Percentiles rank a stretch among this genome's conserved stretches.
phyloP scores from a whole-genome alignment of 495 filamentous ascomycete genomes.

The Copromyces sp. region DNA sequence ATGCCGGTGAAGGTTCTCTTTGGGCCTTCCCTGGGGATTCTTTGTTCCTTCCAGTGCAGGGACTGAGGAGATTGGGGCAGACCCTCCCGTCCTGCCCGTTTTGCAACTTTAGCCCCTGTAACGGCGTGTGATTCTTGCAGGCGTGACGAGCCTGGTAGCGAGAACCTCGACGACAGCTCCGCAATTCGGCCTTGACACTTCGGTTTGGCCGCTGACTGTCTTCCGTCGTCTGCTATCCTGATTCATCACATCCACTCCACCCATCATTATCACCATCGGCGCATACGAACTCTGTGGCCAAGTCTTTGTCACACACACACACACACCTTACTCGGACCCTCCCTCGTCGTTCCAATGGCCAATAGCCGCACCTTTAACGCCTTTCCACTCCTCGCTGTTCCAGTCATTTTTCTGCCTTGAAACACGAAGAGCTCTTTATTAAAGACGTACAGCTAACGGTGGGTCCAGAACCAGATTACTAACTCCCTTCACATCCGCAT shows the following conservation, averaged over 20 bases:
- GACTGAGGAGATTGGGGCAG: background rate
- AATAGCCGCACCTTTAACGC: too few relatives aligned
- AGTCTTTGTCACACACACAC: background rate
- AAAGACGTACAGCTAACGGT: background rate
- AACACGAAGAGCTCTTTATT: background rate
- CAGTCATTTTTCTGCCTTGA: background rate
- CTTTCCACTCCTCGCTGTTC: background rate
- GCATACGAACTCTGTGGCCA: background rate
- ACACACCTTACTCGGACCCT: background rate
- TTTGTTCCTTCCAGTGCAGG: background rate
- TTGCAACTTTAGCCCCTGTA: background rate
- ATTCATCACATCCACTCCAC: background rate
- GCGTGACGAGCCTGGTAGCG: background rate
- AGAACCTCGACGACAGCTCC: background rate
- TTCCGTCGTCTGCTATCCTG: background rate
- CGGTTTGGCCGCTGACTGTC: background rate
- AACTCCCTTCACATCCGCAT: too few relatives aligned
- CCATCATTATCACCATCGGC: background rate
- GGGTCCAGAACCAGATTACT: background rate
- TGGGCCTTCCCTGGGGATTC: too few relatives aligned
- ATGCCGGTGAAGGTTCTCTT: background rate
- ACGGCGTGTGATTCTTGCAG: background rate
- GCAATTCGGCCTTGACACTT: background rate
- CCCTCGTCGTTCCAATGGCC: background rate
- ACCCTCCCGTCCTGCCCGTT: background rate